phyloP scores from a whole-genome alignment of 1,284 basidiomycete genomes.

The Schizophyllum amplum region DNA sequence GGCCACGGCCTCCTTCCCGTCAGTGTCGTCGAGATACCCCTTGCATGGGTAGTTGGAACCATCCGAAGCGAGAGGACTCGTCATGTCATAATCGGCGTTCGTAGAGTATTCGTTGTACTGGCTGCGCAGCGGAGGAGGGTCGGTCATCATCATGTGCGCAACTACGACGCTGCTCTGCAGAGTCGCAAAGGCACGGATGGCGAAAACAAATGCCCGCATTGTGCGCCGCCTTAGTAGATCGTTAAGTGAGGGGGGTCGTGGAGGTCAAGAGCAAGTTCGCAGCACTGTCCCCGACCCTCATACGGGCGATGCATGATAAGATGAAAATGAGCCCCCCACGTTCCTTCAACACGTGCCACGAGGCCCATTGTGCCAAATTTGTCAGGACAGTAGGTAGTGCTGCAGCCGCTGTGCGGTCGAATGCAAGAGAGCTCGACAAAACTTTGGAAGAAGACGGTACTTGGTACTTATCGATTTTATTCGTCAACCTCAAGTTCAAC shows the following conservation, averaged over 20 bases:
- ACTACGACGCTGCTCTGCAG: background rate
- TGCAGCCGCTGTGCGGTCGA: too few relatives aligned
- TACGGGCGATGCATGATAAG: background rate
- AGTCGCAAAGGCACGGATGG: background rate
- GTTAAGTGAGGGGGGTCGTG: background rate
- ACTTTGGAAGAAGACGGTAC: too few relatives aligned
- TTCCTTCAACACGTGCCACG: background rate
- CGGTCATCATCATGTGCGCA: background rate
- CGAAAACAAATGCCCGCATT: background rate
- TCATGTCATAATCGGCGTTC: background rate
- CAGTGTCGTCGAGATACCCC: background rate
- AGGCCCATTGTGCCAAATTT: background rate
- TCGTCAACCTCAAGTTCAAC: background rate
- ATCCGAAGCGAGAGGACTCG: background rate
- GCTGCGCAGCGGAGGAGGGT: background rate
- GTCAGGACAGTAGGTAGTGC: too few relatives aligned
- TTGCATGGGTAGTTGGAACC: background rate
- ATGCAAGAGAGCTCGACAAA: too few relatives aligned
- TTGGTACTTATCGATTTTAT: too few relatives aligned
- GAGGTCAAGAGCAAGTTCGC: background rate
- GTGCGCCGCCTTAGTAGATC: background rate
- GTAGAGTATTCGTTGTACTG: background rate
- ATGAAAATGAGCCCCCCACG: background rate
- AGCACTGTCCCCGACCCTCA: background rate
- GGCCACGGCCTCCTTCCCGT: background rate